Evolutionary conservation across 2,329 filamentous ascomycete species (phyloP), one percentile per base, ranked within the genome.

Genomic region (Penicillium sp.): DNA sequence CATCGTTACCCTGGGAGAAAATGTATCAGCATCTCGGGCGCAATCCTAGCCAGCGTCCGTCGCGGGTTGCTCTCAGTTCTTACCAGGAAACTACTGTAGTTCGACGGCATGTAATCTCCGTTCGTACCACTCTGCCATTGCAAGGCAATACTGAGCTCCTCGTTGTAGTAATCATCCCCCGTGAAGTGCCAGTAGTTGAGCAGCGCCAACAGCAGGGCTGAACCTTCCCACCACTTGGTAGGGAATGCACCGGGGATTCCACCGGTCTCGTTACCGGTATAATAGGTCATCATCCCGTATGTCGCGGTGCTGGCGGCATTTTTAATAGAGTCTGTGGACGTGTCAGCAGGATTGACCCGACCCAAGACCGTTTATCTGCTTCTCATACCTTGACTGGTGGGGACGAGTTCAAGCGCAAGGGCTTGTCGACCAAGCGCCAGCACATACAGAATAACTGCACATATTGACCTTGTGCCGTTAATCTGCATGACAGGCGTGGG

Each of bases 181-280:
- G 87, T 90, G 55, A 84, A 80, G 60, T 86, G 83, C 84, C 86
- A 88, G 71, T 90, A 90, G 72, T 90, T 86, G 44, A 90, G 79
- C 64, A 89, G 76, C 1, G 86, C 83, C 60, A 86, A 85, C 80
- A 88, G 89, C 75, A 91, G 79, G 14, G 86, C 84, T 52, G 86
- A 84, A 5, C 85, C 85, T 69, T 90, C 85, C 88, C 88, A 91
- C 88, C 88, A 91, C 78, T 90, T 90, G 70, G 88, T 88, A 3
- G 86, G 84, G 31, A 92, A 76, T 54, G 82, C 74, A 47, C 83
- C 83, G 9, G 81, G 81, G 21, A 79, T 79, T 9, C 76, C 73
- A 16, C 80, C 80, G 1, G 80, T 77, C 47, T 77, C 64, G 58
- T 85, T 82, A 19, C 83, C 83, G 39, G 72, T 73, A 66, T 85